Base-by-base conservation (phyloP, 805 yeast genomes). In the Yarrowia porcina region DNA sequence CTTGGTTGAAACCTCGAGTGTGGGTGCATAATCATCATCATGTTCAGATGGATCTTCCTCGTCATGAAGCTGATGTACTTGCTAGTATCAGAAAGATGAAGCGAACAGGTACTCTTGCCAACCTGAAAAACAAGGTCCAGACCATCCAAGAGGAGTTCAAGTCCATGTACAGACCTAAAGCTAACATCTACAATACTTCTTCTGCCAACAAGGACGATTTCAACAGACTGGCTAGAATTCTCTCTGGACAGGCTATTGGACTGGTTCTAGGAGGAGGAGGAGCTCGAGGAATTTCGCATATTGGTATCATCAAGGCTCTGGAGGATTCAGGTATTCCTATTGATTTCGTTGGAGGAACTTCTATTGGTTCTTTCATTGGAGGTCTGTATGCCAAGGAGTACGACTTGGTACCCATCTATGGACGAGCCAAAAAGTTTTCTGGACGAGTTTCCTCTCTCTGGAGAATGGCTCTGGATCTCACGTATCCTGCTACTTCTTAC, bases 191-290 rank as follows among this genome's bases (percentile, higher is more conserved):
- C 71, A 28, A 13, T 30, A 39, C 61, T 2, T 56, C 61, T 7
- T 56, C 61, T 7, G 61, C 61, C 20, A 28, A 56, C 49, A 92
- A 92, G 72, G 88, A 87, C 72, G 99, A 93, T 72, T 94, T 94
- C 72, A 78, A 90, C 73, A 80, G 99, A 64, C 75, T 93, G 36
- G 98, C 99, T 0, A 81, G 99, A 69, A 82, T 94, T 9, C 75
- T 93, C 15, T 89, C 97, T 0, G 97, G 96, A 8, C 90, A 91
- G 71, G 97, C 97, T 0, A 89, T 94, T 41, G 99, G 98, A 0
- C 77, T 94, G 18, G 97, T 93, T 6, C 77, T 93, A 3, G 99
- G 99, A 7, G 99, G 99, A 13, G 99, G 99, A 41, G 99, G 99
- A 44, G 97, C 98, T 0, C 80, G 98, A 68, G 99, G 99, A 1